Percentiles rank a stretch among this genome's conserved stretches.
Evolutionary conservation across 306 rosid genomes (phyloP).

Genomic region (Bauhinia variegata): DNA sequence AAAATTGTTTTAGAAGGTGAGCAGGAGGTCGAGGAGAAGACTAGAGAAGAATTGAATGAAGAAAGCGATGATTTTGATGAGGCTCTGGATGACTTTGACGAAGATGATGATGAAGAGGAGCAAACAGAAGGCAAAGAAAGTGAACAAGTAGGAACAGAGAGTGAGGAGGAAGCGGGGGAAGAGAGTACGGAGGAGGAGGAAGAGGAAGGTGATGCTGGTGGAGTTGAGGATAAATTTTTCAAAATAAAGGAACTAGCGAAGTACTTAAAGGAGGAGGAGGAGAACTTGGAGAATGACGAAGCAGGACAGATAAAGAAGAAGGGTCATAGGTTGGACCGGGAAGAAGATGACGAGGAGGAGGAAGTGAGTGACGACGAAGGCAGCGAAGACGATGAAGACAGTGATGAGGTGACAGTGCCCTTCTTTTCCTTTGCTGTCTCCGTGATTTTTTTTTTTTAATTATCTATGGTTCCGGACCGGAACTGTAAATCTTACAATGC

Average conservation of each 20-base stretch:
- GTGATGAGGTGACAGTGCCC: constrained; percentile 53
- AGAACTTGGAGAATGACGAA: constrained; percentile 57
- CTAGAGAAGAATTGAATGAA: constrained; percentile 11
- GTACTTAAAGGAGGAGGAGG: constrained; percentile 70
- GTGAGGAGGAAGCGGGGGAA: background rate
- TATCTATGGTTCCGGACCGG: background rate
- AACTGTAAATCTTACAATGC: too few species aligned
- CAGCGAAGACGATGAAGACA: constrained; percentile 55
- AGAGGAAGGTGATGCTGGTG: constrained; percentile 42
- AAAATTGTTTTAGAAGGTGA: constrained; percentile 35
- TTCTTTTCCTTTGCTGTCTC: constrained; percentile 1
- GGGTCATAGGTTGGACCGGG: background rate
- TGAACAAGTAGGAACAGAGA: constrained; percentile 19
- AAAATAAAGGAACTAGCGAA: constrained; percentile 70
- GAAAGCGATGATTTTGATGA: constrained; percentile 56
- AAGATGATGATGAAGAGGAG: constrained; percentile 47
- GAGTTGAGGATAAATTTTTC: constrained; percentile 73
- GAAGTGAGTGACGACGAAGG: constrained; percentile 39
- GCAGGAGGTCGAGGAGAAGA: constrained; percentile 34
- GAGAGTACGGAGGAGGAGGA: constrained; percentile 18
- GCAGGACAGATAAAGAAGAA: constrained; percentile 33
- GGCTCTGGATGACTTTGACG: constrained; percentile 53
- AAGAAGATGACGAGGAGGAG: constrained; percentile 6
- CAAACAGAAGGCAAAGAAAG: constrained; percentile 6
- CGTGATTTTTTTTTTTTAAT: background rate